Conservation (phyloP, 345 rosid genomes). For the Psidium guajava region DNA sequence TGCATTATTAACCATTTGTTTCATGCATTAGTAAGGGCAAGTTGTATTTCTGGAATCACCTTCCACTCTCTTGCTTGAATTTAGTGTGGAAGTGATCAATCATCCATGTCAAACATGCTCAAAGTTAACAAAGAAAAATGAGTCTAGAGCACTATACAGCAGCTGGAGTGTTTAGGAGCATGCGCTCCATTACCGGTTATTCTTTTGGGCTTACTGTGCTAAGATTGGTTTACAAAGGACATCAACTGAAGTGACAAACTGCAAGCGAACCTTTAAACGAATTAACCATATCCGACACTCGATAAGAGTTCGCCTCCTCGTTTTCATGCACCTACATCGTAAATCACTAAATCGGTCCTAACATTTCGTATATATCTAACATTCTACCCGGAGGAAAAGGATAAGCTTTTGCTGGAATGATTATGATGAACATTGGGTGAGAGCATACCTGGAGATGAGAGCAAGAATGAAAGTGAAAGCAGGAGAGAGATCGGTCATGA, state of each 20-base stretch:
- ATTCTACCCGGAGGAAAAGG: neutral
- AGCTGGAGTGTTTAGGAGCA: neutral
- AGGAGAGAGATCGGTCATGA: slow-evolving; percentile 32
- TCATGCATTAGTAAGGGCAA: neutral
- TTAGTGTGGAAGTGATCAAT: neutral
- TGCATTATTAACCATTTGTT: neutral
- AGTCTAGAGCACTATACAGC: neutral
- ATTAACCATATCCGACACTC: neutral
- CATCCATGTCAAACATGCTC: neutral
- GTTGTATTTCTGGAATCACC: neutral
- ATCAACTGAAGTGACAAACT: neutral
- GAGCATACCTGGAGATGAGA: slow-evolving; percentile 17
- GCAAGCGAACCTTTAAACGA: neutral
- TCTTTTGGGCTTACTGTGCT: neutral
- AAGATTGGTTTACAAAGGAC: neutral
- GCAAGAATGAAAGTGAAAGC: slow-evolving; percentile 41
- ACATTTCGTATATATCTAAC: neutral
- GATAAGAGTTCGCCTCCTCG: neutral
- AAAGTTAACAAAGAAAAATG: neutral
- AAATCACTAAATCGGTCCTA: neutral
- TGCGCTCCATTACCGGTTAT: neutral
- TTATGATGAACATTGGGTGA: neutral
- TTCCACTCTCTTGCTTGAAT: neutral
- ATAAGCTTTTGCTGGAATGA: neutral
- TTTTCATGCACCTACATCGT: neutral